phyloP scores from a whole-genome alignment of 164 flowering plant species.

The Vitis rotundifolia region DNA sequence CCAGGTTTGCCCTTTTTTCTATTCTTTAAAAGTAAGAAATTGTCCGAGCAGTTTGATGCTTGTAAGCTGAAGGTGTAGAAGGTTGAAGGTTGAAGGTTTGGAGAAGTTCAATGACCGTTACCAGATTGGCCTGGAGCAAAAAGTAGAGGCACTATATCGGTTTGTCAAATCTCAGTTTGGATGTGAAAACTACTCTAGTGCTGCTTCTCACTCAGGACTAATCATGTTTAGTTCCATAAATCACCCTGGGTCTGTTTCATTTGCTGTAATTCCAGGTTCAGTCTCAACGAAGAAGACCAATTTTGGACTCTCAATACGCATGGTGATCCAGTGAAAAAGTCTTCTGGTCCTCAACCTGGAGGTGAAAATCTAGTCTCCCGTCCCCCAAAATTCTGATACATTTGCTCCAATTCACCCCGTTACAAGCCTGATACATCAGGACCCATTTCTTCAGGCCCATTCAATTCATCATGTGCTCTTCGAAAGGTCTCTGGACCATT shows the following conservation, averaged over 20 bases:
- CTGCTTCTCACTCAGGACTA: conserved; percentile 84
- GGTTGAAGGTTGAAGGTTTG: too few species aligned
- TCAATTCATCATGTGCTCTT: conserved; percentile 91
- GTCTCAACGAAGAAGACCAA: conserved; percentile 72
- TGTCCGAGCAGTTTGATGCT: too few species aligned
- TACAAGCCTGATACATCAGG: conserved; percentile 96
- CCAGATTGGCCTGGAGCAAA: too few species aligned
- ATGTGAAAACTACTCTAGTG: too few species aligned
- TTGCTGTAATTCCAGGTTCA: conserved; percentile 54
- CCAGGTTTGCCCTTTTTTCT: too few species aligned
- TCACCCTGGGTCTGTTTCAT: conserved; percentile 55
- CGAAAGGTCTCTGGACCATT: conserved; percentile 78
- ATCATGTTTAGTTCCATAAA: conserved; percentile 52
- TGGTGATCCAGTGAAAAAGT: too few species aligned
- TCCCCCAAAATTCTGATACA: conserved; percentile 90
- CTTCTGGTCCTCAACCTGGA: conserved; percentile 93
- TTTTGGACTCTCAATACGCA: conserved; percentile 90
- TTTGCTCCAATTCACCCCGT: conserved; percentile 78
- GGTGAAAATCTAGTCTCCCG: conserved; percentile 74
- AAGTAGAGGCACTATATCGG: too few species aligned
- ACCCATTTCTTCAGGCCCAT: too few species aligned
- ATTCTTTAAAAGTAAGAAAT: too few species aligned
- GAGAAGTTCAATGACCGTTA: too few species aligned
- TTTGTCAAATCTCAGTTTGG: too few species aligned
- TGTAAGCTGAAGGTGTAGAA: too few species aligned